phyloP scores from a whole-genome alignment of 2,329 filamentous ascomycete species.

The Colletotrichum noveboracense region DNA sequence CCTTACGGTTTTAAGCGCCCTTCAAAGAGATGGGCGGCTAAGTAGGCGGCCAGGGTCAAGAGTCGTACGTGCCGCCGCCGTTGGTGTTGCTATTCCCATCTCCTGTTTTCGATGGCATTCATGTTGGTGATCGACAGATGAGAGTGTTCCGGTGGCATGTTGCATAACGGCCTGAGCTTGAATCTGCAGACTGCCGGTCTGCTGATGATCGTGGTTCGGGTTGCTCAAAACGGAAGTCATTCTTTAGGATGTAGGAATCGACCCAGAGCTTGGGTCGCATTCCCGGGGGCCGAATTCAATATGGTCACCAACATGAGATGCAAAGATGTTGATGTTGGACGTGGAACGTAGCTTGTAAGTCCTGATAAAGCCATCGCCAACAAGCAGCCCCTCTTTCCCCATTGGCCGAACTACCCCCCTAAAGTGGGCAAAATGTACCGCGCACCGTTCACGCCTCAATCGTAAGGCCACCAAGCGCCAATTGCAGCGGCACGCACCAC shows the following conservation, averaged over 20 bases:
- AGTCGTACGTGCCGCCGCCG: not conserved
- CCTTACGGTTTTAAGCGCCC: not conserved
- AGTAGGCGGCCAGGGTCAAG: not conserved
- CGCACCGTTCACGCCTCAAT: slow-evolving; percentile 12
- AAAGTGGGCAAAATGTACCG: not conserved
- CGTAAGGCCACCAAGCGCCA: slow-evolving; percentile 19
- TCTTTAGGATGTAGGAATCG: not conserved
- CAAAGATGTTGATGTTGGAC: not conserved
- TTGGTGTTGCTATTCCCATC: not conserved
- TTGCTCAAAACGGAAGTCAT: not conserved
- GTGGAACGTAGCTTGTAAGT: not conserved
- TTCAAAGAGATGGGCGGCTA: not conserved
- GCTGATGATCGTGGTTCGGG: not conserved
- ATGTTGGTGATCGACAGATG: not conserved
- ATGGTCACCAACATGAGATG: not conserved
- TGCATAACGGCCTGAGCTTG: not conserved
- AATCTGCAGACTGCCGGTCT: not conserved
- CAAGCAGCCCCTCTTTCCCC: not conserved
- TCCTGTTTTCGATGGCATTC: not conserved
- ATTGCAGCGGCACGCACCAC: not conserved
- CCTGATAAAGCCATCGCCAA: not conserved
- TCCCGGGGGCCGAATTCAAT: not conserved
- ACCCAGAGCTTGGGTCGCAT: not conserved
- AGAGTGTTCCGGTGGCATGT: not conserved
- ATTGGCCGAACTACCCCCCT: not conserved